These are phyloP conservation scores for Neoboletus subvelutipes DNA, from an alignment of 768 basidiomycete species.

Conservation along the genomic window DNA sequence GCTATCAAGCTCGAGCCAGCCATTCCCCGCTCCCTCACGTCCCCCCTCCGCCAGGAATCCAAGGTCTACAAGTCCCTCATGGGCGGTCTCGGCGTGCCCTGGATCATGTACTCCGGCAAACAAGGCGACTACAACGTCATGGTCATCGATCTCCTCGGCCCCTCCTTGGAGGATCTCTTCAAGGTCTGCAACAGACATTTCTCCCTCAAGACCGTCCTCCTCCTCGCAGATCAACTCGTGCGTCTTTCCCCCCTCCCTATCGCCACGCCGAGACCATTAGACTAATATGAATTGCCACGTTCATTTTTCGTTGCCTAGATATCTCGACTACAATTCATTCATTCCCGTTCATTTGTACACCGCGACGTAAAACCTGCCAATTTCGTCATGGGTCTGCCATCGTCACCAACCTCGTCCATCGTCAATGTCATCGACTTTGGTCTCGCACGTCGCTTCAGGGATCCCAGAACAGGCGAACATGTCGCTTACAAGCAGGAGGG, in stretches of 20 bases:
- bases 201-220: slow-evolving; percentile 88
- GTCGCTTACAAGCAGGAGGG: slow-evolving; percentile 70
- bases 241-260: slow-evolving; percentile 30
- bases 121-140: slow-evolving; percentile 97
- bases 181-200: slow-evolving; percentile 91
- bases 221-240: slow-evolving; percentile 93
- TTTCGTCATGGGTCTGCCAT: slow-evolving; percentile 83
- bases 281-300: slow-evolving; percentile 7
- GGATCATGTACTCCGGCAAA: slow-evolving; percentile 89
- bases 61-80: slow-evolving; percentile 91
- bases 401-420: slow-evolving; percentile 59
- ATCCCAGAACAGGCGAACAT: slow-evolving; percentile 60
- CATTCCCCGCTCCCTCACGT: slow-evolving; percentile 40
- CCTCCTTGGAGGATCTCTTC: slow-evolving; percentile 84
- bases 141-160: slow-evolving; percentile 95
- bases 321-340: slow-evolving; percentile 95
- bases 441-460: slow-evolving; percentile 76
- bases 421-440: slow-evolving; percentile 95
- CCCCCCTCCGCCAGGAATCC: slow-evolving; percentile 82
- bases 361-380: slow-evolving; percentile 99
- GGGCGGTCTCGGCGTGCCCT: slow-evolving; percentile 86
- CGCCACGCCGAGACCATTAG: not conserved
- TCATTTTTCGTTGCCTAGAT: slow-evolving; percentile 51
- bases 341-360: slow-evolving; percentile 91
- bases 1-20: slow-evolving; percentile 82